Evolutionary conservation across 176 grass and related monocot genomes (phyloP).

Genomic region (Aegilops longissima): DNA sequence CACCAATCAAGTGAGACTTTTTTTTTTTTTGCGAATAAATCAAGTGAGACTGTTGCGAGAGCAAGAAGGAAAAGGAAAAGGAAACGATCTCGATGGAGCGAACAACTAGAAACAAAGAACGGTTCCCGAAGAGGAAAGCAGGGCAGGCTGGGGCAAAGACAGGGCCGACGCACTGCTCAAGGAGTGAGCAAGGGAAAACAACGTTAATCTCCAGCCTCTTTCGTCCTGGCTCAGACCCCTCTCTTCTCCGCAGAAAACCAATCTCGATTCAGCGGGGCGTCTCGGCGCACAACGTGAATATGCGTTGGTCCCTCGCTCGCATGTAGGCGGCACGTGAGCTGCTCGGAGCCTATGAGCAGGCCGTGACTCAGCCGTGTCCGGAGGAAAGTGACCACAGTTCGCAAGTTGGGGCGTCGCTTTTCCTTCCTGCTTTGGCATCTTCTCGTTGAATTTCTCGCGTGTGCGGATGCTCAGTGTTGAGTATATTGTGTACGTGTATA

Average conservation of each 20-base stretch:
- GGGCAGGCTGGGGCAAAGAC: background rate
- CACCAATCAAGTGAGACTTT: background rate
- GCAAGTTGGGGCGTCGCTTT: background rate
- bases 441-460: background rate
- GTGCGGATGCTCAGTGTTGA: background rate
- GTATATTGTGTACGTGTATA: no score
- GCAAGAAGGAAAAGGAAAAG: background rate
- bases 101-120: constrained; percentile 4
- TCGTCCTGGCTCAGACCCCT: background rate
- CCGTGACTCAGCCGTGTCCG: background rate
- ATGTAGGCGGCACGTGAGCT: constrained; percentile 5
- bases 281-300: background rate
- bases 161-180: constrained; percentile 25
- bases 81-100: constrained; percentile 33
- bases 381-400: background rate
- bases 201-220: background rate
- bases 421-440: background rate
- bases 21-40: background rate
- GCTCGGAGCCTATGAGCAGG: constrained; percentile 15
- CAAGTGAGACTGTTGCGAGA: background rate
- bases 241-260: background rate
- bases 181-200: background rate
- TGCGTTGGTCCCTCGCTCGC: background rate
- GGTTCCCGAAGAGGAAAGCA: constrained; percentile 17
- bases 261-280: background rate